Base-by-base conservation (phyloP, 2,329 filamentous ascomycete species). In the Thelonectria olida region DNA sequence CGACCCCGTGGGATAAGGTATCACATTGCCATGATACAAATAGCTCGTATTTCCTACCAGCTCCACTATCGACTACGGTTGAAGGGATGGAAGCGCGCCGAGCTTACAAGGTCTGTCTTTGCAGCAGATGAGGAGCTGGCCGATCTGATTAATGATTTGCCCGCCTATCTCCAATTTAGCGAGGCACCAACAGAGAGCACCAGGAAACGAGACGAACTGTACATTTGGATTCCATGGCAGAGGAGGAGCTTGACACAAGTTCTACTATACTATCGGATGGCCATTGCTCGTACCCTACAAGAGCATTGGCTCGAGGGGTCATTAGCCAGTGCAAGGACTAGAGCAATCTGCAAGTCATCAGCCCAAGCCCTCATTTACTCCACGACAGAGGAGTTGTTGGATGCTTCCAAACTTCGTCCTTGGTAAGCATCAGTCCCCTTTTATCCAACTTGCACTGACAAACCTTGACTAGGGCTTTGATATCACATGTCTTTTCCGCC, bases 1-100 rank as follows among this genome's bases (percentile, higher is more conserved):
- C 42, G 34, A 7, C 12, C 39, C 7, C 50, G 50, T 7, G 36
- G 36, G 3, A 31, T 53, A 7, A 36, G 44, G 44, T 53, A 53
- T 13, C 50, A 53, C 19, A 53, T 53, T 10, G 50, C 50, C 17
- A 53, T 53, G 50, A 44, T 53, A 20, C 31, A 44, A 13, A 2
- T 53, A 13, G 38, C 50, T 15, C 31, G 44, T 7, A 53, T 53
- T 8, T 53, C 42, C 17, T 53, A 53, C 12, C 38, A 28, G 12
- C 17, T 53, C 25, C 22, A 39, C n/a, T 45, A 36, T 13, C 12
- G 28, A 19, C 13, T 54, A 22, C 51, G 51, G 2, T 34, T 54
- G 5, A 38, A 23, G 2, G 28, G 51, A 44, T 54, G 51, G 51
- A 9, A 42, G 2, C 19, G n/a, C 2, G 22, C n/a, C n/a, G 51